These are phyloP conservation scores for Stropharia rugosoannulata DNA, from an alignment of 768 basidiomycete genomes.

Conservation along the genomic window DNA sequence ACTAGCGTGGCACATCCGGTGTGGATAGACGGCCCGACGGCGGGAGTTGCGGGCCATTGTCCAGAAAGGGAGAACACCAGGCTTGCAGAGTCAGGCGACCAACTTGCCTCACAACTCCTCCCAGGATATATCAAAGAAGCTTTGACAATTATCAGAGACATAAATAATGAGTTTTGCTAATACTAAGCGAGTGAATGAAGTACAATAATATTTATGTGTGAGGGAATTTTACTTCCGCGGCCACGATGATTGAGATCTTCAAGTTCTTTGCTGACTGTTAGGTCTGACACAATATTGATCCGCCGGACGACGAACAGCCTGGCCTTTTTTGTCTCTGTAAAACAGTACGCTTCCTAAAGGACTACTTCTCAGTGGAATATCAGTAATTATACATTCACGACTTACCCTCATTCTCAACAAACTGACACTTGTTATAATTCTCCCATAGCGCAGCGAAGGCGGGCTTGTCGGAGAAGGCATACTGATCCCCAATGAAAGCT, in stretches of 20 bases:
- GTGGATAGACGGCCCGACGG: too few species aligned
- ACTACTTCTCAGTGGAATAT: neutral
- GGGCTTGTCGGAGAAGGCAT: constrained; percentile 39
- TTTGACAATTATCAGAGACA: too few species aligned
- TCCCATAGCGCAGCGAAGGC: constrained; percentile 50
- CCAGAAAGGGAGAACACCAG: too few species aligned
- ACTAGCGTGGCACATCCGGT: too few species aligned
- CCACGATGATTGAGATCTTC: neutral
- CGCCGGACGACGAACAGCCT: constrained; percentile 34
- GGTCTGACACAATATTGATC: constrained; percentile 14
- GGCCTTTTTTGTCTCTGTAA: constrained; percentile 43
- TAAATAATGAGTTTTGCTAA: too few species aligned
- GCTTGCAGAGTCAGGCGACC: too few species aligned
- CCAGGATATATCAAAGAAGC: too few species aligned
- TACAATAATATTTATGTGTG: too few species aligned
- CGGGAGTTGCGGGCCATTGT: too few species aligned
- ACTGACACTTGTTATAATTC: constrained; percentile 54
- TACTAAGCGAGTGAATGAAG: too few species aligned
- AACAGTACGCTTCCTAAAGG: constrained; percentile 39
- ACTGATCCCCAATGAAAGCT: constrained; percentile 49
- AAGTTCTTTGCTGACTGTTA: constrained; percentile 12
- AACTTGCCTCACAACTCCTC: too few species aligned
- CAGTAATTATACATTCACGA: neutral
- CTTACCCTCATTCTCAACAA: constrained; percentile 55
- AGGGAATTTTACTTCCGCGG: neutral